Evolutionary conservation across 768 basidiomycete genomes (phyloP), one percentile per base, ranked within the genome.

Genomic region (Galerina marginata): DNA sequence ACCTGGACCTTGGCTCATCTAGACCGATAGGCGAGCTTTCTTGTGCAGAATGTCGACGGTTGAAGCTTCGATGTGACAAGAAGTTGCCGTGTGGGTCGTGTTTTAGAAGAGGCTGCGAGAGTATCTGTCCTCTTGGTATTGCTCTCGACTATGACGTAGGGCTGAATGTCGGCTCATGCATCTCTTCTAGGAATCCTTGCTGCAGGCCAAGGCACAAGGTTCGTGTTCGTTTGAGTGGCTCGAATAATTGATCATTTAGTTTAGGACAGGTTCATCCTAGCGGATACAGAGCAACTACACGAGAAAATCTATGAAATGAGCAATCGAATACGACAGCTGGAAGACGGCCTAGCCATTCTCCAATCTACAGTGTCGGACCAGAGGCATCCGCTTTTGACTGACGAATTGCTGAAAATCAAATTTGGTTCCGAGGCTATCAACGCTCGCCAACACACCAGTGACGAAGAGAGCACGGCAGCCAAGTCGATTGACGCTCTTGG

Each of bases 301-400:
- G 76, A 77, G 53, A 87, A 89, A 71, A 89, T 89, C 25, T 72
- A 83, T 6, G 83, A 87, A 52, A 88, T 89, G 87, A 83, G 83
- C 69, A 80, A 84, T 65, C 82, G 88, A 15, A 89, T 90, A 48
- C 82, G 86, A 36, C 86, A 88, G 64, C 79, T 90, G 0, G 89
- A 89, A 70, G 88, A 90, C 59, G 86, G 86, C 0, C 74, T 90
- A 9, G 85, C 87, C 3, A 83, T 86, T 33, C 77, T 88, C 6
- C 87, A 89, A 59, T 75, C 83, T 2, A 79, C 82, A 9, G 75
- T 84, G 4, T 86, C 87, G 1, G 77, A 79, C 49, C 81, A 86
- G 43, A 74, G 83, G 7, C 89, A 90, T 67, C 85, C 88, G 2
- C 73, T 90, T 0, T 77, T 90, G 3, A 70, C 73, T 12, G 84